Conservation (phyloP, 257 asterid species). For the Salvia splendens region DNA sequence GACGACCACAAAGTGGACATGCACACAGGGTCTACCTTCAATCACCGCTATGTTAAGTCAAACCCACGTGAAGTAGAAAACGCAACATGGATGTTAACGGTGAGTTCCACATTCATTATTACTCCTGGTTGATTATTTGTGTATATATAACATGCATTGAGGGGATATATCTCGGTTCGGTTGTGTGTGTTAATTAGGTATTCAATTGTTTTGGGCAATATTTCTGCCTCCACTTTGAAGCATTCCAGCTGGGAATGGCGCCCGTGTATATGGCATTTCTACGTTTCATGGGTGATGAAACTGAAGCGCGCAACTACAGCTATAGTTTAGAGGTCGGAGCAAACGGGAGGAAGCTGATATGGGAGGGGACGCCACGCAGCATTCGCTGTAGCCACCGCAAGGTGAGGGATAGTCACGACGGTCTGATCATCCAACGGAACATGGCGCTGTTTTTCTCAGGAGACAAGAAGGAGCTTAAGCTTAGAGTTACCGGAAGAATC, state of each 20-base stretch:
- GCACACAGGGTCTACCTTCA: constrained; percentile 88
- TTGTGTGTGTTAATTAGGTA: constrained; percentile 43
- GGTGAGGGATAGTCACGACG: constrained; percentile 83
- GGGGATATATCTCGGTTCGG: neutral
- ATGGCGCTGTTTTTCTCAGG: constrained; percentile 85
- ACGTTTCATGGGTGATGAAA: constrained; percentile 79
- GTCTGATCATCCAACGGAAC: constrained; percentile 73
- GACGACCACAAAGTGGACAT: constrained; percentile 92
- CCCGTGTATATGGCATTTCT: constrained; percentile 86
- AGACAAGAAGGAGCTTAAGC: constrained; percentile 83
- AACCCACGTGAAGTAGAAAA: constrained; percentile 93
- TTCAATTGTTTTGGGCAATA: constrained; percentile 81
- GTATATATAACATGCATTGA: too few relatives aligned
- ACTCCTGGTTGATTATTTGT: constrained; percentile 5
- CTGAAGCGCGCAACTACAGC: constrained; percentile 71
- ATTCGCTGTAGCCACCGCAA: constrained; percentile 85
- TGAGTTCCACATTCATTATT: constrained; percentile 41
- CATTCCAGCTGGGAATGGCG: constrained; percentile 78
- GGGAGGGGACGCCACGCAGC: constrained; percentile 88
- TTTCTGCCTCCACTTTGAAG: constrained; percentile 81
- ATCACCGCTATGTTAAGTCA: constrained; percentile 89
- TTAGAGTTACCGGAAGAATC: constrained; percentile 76
- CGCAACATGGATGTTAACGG: constrained; percentile 95
- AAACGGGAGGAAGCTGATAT: constrained; percentile 67
- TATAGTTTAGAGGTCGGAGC: constrained; percentile 84